A percentile compares a stretch with the other conserved stretches of the same genome.
These are phyloP conservation scores for Candida tibetensis DNA, from an alignment of 805 yeast species.

Conservation along the genomic window DNA sequence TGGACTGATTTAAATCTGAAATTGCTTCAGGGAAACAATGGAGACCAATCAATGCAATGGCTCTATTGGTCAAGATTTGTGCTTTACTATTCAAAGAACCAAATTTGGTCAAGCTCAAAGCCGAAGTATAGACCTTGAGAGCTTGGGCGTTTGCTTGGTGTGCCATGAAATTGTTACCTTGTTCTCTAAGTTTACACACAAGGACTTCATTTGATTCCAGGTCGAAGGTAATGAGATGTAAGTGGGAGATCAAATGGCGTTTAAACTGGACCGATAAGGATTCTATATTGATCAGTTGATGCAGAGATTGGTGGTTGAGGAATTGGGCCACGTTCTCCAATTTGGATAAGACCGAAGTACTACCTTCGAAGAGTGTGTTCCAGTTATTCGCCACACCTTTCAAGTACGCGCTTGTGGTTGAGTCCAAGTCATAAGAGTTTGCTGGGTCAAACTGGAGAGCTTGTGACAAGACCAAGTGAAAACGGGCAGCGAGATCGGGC, in stretches of 20 bases:
- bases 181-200: conserved; percentile 29
- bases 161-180: conserved; percentile 39
- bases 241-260: not conserved
- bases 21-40: conserved; percentile 41
- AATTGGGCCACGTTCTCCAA: no score
- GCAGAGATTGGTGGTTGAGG: no score
- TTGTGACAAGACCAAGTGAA: no score
- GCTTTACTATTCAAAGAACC: conserved; percentile 18
- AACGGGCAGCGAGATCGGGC: no score
- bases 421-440: no score
- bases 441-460: no score
- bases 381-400: no score
- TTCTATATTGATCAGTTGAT: no score
- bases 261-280: no score
- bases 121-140: conserved; percentile 36
- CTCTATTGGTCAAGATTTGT: conserved; percentile 37
- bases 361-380: no score
- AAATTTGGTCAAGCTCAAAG: conserved; percentile 22
- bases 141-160: conserved; percentile 39
- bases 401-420: no score
- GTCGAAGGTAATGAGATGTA: not conserved
- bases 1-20: conserved; percentile 32
- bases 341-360: no score
- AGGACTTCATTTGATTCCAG: not conserved
- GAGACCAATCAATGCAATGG: conserved; percentile 41